phyloP scores from a whole-genome alignment of 2,329 filamentous ascomycete species.

The Neofusicoccum umdonicola region DNA sequence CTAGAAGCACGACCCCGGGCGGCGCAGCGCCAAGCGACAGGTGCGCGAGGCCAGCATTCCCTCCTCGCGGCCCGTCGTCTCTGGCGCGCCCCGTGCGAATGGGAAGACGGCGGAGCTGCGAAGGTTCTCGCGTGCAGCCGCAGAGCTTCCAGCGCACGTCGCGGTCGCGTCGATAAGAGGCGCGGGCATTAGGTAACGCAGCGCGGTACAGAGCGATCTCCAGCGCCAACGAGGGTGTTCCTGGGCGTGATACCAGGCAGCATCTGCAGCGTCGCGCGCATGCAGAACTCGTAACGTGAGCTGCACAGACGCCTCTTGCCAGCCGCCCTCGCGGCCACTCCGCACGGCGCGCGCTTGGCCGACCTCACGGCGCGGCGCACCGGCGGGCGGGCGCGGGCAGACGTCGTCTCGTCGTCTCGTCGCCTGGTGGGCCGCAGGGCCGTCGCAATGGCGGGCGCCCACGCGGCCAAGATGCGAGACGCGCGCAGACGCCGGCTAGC shows the following conservation, averaged over 20 bases:
- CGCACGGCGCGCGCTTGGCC: constrained; percentile 6
- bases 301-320: constrained; percentile 5
- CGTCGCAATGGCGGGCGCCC: background rate
- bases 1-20: constrained; percentile 8
- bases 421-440: no score
- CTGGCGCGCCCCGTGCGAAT: constrained; percentile 1
- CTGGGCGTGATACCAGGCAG: constrained; percentile 2
- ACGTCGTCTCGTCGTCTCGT: background rate
- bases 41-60: background rate
- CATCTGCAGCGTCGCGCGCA: constrained; percentile 12
- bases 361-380: background rate
- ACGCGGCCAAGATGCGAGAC: no score
- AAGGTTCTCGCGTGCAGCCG: background rate
- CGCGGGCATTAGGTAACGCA: constrained; percentile 14
- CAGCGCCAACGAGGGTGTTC: background rate
- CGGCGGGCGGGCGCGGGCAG: background rate
- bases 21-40: constrained; percentile 7
- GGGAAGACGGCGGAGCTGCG: constrained; percentile 7
- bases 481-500: background rate
- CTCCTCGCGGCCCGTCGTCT: background rate
- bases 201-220: background rate
- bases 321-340: background rate
- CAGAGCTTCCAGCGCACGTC: background rate
- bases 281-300: constrained; percentile 8
- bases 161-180: background rate